Percentiles rank a stretch among this genome's conserved stretches.
Evolutionary conservation across 2,329 filamentous ascomycete genomes (phyloP).

Genomic region (Raffaelea deltoideospora): DNA sequence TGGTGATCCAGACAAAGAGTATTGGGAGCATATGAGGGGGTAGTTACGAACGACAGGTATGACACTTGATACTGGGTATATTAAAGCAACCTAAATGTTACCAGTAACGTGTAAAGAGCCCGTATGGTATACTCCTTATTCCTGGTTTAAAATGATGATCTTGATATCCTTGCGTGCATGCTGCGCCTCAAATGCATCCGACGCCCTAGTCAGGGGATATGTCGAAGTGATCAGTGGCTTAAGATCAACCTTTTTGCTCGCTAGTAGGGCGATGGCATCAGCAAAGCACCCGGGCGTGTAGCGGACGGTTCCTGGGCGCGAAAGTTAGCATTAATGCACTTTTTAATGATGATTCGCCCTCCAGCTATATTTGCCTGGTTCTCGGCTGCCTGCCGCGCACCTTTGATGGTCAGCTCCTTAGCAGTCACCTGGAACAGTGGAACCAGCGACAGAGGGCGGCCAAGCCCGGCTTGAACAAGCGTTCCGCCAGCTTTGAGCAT

Average conservation of each 20-base stretch:
- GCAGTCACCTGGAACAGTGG: conserved; percentile 12
- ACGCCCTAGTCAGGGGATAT: conserved; percentile 9
- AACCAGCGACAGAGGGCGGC: conserved; percentile 9
- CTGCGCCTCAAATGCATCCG: conserved; percentile 11
- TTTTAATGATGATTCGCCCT: not conserved
- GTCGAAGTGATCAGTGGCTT: conserved; percentile 13
- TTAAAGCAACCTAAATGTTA: too few species aligned
- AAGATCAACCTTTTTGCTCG: conserved; percentile 10
- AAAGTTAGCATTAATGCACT: not conserved
- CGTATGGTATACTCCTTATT: conserved; percentile 6
- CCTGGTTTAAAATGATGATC: conserved; percentile 12
- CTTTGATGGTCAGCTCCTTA: conserved; percentile 12
- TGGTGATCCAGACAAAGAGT: too few species aligned
- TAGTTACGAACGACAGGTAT: too few species aligned
- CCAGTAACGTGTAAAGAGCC: too few species aligned
- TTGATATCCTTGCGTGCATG: conserved; percentile 11
- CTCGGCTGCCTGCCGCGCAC: not conserved
- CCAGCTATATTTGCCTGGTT: not conserved
- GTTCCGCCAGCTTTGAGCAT: conserved; percentile 13
- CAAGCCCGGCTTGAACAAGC: conserved; percentile 12
- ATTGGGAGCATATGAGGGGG: too few species aligned
- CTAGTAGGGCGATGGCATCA: conserved; percentile 12
- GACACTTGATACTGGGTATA: too few species aligned
- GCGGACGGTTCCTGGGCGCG: conserved; percentile 13
- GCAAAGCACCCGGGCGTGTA: conserved; percentile 14